Base-by-base conservation (phyloP, 257 asterid species). In the Nemophila menziesii region DNA sequence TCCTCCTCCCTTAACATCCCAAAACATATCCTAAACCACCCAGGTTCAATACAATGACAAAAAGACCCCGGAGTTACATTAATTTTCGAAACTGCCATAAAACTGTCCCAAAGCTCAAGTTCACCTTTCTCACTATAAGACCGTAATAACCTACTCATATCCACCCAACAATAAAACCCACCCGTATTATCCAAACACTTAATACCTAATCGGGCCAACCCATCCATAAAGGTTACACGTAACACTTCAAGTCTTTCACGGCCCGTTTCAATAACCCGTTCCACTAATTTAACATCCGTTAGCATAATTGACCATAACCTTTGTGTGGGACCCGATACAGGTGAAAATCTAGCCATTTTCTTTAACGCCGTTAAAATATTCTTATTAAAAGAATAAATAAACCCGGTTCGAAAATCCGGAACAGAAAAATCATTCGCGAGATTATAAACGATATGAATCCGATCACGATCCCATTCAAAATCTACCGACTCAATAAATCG, bases 11-110 rank as follows among this genome's bases (percentile, higher is more conserved):
- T 55, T 22, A 74, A 33, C 0, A 75, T 46, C 17, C 70, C 29
- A 48, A 74, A 74, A 56, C 80, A 78, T 13, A 74, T 57, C 37
- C 78, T 48, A 41, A 74, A 78, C 89, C 83, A 74, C 20, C 83
- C 83, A 3, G 89, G 89, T 43, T 74, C 83, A 19, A 78, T 69
- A 44, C 83, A 78, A 43, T 65, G 80, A 53, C 83, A 78, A 29
- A 71, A 74, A 24, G 83, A 74, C 18, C 80, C 83, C 0, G 89
- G 76, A 66, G 75, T 64, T 5, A 50, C 70, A 29, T 63, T 71
- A 17, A 78, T 49, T 62, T 66, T 74, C 12, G 69, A 79, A 17
- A 71, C 57, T 33, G 46, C 68, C 61, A 66, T 57, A 39, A 71
- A 20, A 48, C 66, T 71, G 11, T 68, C 75, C 87, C 82, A 77